A percentile compares a stretch with the other conserved stretches of the same genome.
These are phyloP conservation scores for Fragosphaeria purpurea DNA, from an alignment of 2,329 filamentous ascomycete genomes.

Conservation along the genomic window DNA sequence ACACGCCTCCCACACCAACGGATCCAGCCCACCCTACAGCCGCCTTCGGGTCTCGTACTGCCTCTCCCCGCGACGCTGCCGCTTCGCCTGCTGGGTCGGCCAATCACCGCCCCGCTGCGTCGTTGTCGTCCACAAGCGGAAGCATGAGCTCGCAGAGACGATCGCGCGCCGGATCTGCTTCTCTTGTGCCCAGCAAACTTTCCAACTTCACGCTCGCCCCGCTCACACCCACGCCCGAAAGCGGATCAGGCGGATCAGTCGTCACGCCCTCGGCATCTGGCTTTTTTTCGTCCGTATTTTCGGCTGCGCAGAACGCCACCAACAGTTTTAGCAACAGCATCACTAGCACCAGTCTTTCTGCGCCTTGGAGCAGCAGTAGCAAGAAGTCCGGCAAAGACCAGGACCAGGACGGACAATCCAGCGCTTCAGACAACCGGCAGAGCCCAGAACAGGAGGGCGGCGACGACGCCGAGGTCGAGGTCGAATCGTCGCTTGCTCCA, in stretches of 20 bases:
- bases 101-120: slow-evolving; percentile 39
- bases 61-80: slow-evolving; percentile 5
- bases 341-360: slow-evolving; percentile 47
- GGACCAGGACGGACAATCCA: slow-evolving; percentile 4
- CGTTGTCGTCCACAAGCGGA: slow-evolving; percentile 33
- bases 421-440: slow-evolving; percentile 16
- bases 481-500: slow-evolving; percentile 26
- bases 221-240: slow-evolving; percentile 67
- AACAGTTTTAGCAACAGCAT: slow-evolving; percentile 65
- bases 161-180: slow-evolving; percentile 42
- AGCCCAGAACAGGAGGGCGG: neutral
- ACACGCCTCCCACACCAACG: slow-evolving; percentile 56
- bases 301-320: slow-evolving; percentile 85
- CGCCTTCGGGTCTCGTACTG: neutral
- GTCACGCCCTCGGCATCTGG: slow-evolving; percentile 46
- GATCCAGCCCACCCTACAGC: slow-evolving; percentile 25
- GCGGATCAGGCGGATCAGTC: slow-evolving; percentile 28
- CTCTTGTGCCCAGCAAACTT: slow-evolving; percentile 70
- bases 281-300: slow-evolving; percentile 91
- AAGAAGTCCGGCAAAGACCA: slow-evolving; percentile 23
- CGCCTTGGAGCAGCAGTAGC: slow-evolving; percentile 29
- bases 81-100: slow-evolving; percentile 17
- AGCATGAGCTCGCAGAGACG: slow-evolving; percentile 63
- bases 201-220: slow-evolving; percentile 65
- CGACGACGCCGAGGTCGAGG: slow-evolving; percentile 29